A percentile compares a stretch with the other conserved stretches of the same genome.
These are phyloP conservation scores for Aspergillus novoparasiticus DNA, from an alignment of 2,329 filamentous ascomycete genomes.

Conservation along the genomic window DNA sequence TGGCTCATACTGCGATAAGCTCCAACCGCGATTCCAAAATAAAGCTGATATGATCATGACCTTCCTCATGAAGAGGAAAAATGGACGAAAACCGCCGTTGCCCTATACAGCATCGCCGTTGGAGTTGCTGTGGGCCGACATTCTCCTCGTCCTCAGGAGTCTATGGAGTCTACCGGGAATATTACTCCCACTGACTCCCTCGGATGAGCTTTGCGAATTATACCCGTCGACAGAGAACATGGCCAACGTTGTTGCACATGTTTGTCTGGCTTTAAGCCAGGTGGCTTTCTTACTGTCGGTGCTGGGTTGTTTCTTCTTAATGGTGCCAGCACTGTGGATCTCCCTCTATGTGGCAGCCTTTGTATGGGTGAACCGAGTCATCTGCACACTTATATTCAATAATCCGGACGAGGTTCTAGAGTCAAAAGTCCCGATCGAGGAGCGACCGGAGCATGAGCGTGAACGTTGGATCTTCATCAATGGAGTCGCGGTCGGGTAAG, in stretches of 20 bases:
- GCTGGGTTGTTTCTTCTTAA: slow-evolving; percentile 51
- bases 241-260: slow-evolving; percentile 60
- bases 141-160: slow-evolving; percentile 38
- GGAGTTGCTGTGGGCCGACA: slow-evolving; percentile 42
- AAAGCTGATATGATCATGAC: neutral
- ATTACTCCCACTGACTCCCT: slow-evolving; percentile 60
- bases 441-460: slow-evolving; percentile 48
- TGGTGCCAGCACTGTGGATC: slow-evolving; percentile 41
- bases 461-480: slow-evolving; percentile 84
- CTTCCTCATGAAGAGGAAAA: neutral
- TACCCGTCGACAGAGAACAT: slow-evolving; percentile 61
- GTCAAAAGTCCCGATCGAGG: slow-evolving; percentile 23
- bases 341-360: slow-evolving; percentile 30
- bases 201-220: slow-evolving; percentile 64
- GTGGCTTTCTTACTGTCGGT: slow-evolving; percentile 61
- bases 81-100: slow-evolving; percentile 23
- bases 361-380: slow-evolving; percentile 30
- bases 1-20: neutral
- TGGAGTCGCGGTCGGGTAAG: slow-evolving; percentile 57
- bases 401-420: slow-evolving; percentile 54
- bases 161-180: slow-evolving; percentile 57
- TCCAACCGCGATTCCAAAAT: neutral
- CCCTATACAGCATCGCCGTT: slow-evolving; percentile 45
- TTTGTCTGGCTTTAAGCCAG: slow-evolving; percentile 62
- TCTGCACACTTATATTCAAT: slow-evolving; percentile 40